phyloP scores from a whole-genome alignment of 495 filamentous ascomycete genomes.

The Hypoxylon lienhwacheense region DNA sequence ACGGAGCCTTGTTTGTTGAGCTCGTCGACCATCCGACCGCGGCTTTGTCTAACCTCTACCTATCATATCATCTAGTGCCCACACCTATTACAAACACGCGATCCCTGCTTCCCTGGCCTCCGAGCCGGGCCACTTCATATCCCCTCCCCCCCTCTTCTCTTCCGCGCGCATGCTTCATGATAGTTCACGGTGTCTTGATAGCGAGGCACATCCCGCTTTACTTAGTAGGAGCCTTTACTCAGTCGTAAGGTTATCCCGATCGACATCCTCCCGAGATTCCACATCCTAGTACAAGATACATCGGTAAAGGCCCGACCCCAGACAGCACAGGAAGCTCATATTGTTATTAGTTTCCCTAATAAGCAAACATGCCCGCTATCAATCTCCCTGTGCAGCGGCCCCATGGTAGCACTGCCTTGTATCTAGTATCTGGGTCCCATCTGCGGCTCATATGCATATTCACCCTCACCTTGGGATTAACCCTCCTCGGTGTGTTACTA shows the following conservation, averaged over 20 bases:
- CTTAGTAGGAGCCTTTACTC: constrained; percentile 23
- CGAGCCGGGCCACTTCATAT: constrained; percentile 17
- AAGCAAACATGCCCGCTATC: constrained; percentile 49
- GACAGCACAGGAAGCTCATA: constrained; percentile 31
- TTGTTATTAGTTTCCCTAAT: constrained; percentile 36
- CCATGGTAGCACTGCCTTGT: constrained; percentile 40
- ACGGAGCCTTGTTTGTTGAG: constrained; percentile 26
- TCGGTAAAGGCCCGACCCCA: constrained; percentile 35
- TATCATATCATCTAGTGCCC: constrained; percentile 17
- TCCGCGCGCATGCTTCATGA: too few relatives aligned
- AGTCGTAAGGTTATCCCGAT: constrained; percentile 30
- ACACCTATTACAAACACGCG: constrained; percentile 12
- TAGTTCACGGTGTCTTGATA: constrained; percentile 16
- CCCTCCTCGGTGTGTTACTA: constrained; percentile 33
- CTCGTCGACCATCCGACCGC: constrained; percentile 26
- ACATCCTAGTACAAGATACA: constrained; percentile 31
- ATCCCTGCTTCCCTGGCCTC: constrained; percentile 8
- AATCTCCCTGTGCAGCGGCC: constrained; percentile 40
- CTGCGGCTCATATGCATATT: constrained; percentile 35
- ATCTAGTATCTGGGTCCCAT: constrained; percentile 31
- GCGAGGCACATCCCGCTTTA: constrained; percentile 23
- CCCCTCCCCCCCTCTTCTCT: too few relatives aligned
- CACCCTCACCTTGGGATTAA: constrained; percentile 31
- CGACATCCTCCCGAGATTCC: constrained; percentile 32
- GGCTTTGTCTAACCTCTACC: constrained; percentile 15